Base-by-base conservation (phyloP, 768 basidiomycete genomes). In the Pleurotus eryngii region DNA sequence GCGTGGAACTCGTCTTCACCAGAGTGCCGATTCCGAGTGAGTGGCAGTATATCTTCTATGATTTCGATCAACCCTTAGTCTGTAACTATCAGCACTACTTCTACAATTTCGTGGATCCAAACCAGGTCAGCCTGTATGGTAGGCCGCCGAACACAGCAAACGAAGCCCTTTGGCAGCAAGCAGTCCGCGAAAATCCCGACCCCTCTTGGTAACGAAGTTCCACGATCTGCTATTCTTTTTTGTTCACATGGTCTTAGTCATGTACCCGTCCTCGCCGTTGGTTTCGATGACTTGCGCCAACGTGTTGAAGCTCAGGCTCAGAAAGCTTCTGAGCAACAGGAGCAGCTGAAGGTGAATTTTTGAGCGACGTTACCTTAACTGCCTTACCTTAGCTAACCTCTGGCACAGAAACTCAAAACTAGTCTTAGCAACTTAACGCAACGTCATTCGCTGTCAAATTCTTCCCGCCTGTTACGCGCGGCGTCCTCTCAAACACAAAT, bases 71-170 rank as follows among this genome's bases (percentile, higher is more conserved):
- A 20, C 22, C 55, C 18, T 53, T 26, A 39, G 57, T 27, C 26
- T 43, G 26, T 22, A 12, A 38, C 3, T 55, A 11, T 35, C 8
- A 93, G 91, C 82, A 90, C 61, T 84, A 83, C 60, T 95, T 95
- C 63, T 94, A 95, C 68, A 94, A 93, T 63, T 73, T 90, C 12
- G 90, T 93, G 3, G 84, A 89, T 63, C 89, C 90, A 0, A 74
- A 73, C 4, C 78, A 86, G 61, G 82, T 89, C 2, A 76, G 73
- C 24, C 62, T 85, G 51, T 95, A 90, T 60, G 85, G 81, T 5
- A 83, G 89, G 14, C 92, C 92, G 11, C 68, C 76, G 12, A 90
- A 90, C 63, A 85, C 85, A 11, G 80, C 81, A 4, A 86, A 90
- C 47, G 89, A 92, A 45, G 75, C 75, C 7, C 63, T 86, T 45